Evolutionary conservation across 805 yeast genomes (phyloP).

Genomic region (Metschnikowia koreensis): DNA sequence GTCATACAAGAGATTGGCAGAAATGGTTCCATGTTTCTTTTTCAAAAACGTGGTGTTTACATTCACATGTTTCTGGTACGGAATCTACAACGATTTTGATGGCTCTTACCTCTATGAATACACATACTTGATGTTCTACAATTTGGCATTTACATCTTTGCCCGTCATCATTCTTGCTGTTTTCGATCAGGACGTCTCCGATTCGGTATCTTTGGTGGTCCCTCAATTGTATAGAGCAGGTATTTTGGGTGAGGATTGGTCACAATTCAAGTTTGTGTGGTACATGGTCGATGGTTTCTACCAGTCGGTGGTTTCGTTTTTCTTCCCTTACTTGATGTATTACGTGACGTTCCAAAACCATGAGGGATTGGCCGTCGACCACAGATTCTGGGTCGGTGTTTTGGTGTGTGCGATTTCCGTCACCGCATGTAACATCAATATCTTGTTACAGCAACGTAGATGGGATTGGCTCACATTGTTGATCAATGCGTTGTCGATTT

Average conservation of each 20-base stretch:
- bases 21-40: slow-evolving; percentile 81
- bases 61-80: slow-evolving; percentile 75
- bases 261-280: slow-evolving; percentile 61
- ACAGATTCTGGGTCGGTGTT: slow-evolving; percentile 70
- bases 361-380: slow-evolving; percentile 61
- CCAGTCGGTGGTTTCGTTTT: slow-evolving; percentile 70
- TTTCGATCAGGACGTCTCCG: slow-evolving; percentile 78
- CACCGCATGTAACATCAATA: slow-evolving; percentile 62
- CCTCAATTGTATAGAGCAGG: slow-evolving; percentile 78
- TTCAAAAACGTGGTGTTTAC: slow-evolving; percentile 77
- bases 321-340: slow-evolving; percentile 62
- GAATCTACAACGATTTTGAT: slow-evolving; percentile 70
- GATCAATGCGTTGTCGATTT: slow-evolving; percentile 51
- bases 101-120: slow-evolving; percentile 78
- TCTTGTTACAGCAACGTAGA: slow-evolving; percentile 63
- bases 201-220: slow-evolving; percentile 62
- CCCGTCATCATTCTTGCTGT: slow-evolving; percentile 78
- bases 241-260: slow-evolving; percentile 70
- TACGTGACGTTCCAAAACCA: slow-evolving; percentile 32
- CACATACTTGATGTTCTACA: slow-evolving; percentile 77
- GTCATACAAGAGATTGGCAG: slow-evolving; percentile 79
- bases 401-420: slow-evolving; percentile 60
- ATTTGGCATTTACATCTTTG: slow-evolving; percentile 77
- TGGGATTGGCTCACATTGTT: slow-evolving; percentile 74
- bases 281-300: slow-evolving; percentile 77